Conservation (phyloP, 1,284 basidiomycete species). For the Crucibulum parvulum region DNA sequence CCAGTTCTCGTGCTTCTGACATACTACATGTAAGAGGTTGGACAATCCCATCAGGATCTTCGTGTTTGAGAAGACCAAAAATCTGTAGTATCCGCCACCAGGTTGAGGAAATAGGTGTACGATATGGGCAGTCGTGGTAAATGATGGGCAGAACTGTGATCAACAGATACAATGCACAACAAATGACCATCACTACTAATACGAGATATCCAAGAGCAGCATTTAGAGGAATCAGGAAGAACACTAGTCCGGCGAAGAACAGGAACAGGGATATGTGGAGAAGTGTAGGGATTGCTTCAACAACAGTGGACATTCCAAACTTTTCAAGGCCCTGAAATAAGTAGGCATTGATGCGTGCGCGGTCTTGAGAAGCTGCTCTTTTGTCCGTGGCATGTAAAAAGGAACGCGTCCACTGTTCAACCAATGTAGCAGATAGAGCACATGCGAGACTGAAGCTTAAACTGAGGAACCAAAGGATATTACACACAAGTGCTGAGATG, state of each 20-base stretch:
- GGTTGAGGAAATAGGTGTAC: constrained; percentile 40
- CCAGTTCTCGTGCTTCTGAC: constrained; percentile 33
- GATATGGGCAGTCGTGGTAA: constrained; percentile 41
- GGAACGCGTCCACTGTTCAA: constrained; percentile 40
- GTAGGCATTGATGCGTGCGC: constrained; percentile 43
- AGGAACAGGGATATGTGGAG: constrained; percentile 47
- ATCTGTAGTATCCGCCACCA: constrained; percentile 36
- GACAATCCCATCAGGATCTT: constrained; percentile 20
- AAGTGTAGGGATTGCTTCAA: constrained; percentile 44
- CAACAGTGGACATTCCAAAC: constrained; percentile 43
- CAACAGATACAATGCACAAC: constrained; percentile 32
- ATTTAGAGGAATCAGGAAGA: constrained; percentile 42
- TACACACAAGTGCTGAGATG: constrained; percentile 33
- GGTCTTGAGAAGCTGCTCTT: constrained; percentile 42
- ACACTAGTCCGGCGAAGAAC: constrained; percentile 46
- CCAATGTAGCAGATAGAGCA: constrained; percentile 37
- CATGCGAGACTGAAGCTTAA: constrained; percentile 34
- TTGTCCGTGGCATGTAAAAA: constrained; percentile 39
- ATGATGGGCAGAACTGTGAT: constrained; percentile 41
- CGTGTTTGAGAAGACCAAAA: constrained; percentile 27
- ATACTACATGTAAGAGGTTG: constrained; percentile 21
- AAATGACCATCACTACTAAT: constrained; percentile 32
- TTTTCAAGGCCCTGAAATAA: constrained; percentile 40
- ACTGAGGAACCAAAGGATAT: constrained; percentile 43
- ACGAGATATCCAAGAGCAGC: constrained; percentile 34